These are phyloP conservation scores for Immersiporthe knoxdaviesiana DNA, from an alignment of 2,329 filamentous ascomycete genomes.

Conservation along the genomic window DNA sequence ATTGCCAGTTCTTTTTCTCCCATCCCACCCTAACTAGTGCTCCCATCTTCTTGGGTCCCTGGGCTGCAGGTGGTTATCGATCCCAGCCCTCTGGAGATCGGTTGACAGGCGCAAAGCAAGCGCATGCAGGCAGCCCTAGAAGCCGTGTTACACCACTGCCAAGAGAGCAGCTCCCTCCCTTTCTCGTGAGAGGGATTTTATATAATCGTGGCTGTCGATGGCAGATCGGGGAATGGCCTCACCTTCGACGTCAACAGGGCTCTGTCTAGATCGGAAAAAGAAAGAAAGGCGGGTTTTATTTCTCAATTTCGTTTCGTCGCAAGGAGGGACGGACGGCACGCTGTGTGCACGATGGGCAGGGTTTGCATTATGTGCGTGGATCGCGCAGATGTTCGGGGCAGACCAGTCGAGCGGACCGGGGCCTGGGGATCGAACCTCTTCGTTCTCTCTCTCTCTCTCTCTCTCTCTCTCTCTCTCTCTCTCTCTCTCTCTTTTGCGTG, in stretches of 20 bases:
- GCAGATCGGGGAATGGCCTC: neutral
- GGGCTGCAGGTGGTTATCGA: neutral
- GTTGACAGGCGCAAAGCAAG: neutral
- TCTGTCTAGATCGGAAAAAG: neutral
- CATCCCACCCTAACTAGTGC: no score
- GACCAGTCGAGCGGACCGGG: neutral
- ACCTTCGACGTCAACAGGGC: neutral
- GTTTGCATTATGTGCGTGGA: neutral
- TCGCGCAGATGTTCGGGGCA: neutral
- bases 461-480: no score
- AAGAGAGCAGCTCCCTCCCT: no score
- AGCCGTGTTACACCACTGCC: neutral
- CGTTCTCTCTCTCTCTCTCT: neutral
- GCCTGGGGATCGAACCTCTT: neutral
- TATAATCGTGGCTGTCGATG: neutral
- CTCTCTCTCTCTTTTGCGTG: neutral
- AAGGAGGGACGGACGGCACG: no score
- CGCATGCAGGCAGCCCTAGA: neutral
- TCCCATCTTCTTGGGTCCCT: no score
- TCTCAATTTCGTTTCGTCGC: neutral
- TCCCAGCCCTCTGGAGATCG: neutral
- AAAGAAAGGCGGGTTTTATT: neutral
- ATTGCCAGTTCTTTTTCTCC: no score
- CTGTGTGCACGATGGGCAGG: neutral
- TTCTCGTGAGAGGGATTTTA: no score